Conservation (phyloP, 148 eudicot genomes). For the Polygonum aviculare region DNA sequence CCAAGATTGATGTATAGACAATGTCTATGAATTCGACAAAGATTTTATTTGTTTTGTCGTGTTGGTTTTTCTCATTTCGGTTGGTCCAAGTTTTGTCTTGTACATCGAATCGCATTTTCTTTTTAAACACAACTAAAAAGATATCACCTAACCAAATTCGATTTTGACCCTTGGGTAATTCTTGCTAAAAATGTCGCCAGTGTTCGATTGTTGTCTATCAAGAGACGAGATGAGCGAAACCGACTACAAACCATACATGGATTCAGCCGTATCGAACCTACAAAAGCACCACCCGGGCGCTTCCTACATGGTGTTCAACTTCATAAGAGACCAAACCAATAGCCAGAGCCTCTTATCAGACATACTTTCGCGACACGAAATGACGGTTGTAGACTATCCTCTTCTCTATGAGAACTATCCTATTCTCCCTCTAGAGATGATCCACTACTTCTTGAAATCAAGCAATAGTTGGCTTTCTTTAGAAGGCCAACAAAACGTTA, state of each 20-base stretch:
- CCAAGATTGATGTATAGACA: no score
- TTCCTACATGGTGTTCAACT: conserved; percentile 62
- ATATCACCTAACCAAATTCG: no score
- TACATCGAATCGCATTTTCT: no score
- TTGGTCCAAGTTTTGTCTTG: no score
- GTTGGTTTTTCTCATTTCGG: no score
- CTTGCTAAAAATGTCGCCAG: conserved; percentile 20
- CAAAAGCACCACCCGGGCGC: conserved; percentile 45
- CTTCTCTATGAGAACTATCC: conserved; percentile 44
- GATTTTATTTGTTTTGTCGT: no score
- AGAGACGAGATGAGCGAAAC: conserved; percentile 21
- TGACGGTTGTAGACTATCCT: conserved; percentile 66
- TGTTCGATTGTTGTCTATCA: conserved; percentile 62
- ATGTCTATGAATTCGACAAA: no score
- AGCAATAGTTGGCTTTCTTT: conserved; percentile 55
- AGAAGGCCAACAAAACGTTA: conserved; percentile 44
- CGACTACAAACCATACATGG: conserved; percentile 37
- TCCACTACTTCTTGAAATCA: conserved; percentile 48
- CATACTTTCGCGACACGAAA: conserved; percentile 40
- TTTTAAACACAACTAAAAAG: no score
- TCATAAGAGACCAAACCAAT: conserved; percentile 33
- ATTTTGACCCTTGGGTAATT: no score
- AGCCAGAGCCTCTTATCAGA: conserved; percentile 47
- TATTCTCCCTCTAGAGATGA: conserved; percentile 47
- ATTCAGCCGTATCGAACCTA: conserved; percentile 28